phyloP scores from a whole-genome alignment of 228 moss, liverwort and hornwort species.

The Sphagnum fallax region DNA sequence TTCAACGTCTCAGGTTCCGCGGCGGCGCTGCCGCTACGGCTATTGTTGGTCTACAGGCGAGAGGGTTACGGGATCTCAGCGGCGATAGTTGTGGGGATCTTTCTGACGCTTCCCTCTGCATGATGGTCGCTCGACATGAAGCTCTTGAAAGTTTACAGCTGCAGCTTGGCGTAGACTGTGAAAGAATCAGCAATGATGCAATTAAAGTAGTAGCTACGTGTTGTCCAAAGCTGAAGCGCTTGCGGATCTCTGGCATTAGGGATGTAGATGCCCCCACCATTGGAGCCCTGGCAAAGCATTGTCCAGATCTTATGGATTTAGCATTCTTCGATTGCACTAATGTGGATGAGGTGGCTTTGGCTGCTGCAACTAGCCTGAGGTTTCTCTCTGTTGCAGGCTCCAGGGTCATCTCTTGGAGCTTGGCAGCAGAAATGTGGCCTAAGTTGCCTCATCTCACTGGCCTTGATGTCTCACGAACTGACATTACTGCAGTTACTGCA shows the following conservation, averaged over 20 bases:
- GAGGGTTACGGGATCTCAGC: slow-evolving; percentile 50
- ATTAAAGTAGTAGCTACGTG: slow-evolving; percentile 73
- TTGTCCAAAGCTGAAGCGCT: slow-evolving; percentile 72
- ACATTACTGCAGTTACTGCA: slow-evolving; percentile 58
- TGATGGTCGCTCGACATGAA: slow-evolving; percentile 78
- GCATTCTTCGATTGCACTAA: slow-evolving; percentile 68
- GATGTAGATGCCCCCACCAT: slow-evolving; percentile 67
- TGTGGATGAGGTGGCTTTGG: slow-evolving; percentile 62
- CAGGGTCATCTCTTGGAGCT: slow-evolving; percentile 63
- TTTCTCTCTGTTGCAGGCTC: slow-evolving; percentile 81
- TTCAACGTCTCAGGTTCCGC: slow-evolving; percentile 71
- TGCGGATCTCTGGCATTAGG: slow-evolving; percentile 67
- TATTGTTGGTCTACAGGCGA: slow-evolving; percentile 56
- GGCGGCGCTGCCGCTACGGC: slow-evolving; percentile 61
- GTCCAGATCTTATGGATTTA: slow-evolving; percentile 59
- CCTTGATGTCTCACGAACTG: slow-evolving; percentile 77
- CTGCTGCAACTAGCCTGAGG: slow-evolving; percentile 55
- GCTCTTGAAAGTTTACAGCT: slow-evolving; percentile 70
- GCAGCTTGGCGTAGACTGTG: slow-evolving; percentile 81
- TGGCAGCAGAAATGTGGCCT: slow-evolving; percentile 58
- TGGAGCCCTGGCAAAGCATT: slow-evolving; percentile 56
- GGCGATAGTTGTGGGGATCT: slow-evolving; percentile 77
- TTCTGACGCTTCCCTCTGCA: slow-evolving; percentile 72
- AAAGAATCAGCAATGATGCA: slow-evolving; percentile 77
- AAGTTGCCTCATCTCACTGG: slow-evolving; percentile 70